Conservation (phyloP, 768 basidiomycete species). For the Boletus vermiculosoides region DNA sequence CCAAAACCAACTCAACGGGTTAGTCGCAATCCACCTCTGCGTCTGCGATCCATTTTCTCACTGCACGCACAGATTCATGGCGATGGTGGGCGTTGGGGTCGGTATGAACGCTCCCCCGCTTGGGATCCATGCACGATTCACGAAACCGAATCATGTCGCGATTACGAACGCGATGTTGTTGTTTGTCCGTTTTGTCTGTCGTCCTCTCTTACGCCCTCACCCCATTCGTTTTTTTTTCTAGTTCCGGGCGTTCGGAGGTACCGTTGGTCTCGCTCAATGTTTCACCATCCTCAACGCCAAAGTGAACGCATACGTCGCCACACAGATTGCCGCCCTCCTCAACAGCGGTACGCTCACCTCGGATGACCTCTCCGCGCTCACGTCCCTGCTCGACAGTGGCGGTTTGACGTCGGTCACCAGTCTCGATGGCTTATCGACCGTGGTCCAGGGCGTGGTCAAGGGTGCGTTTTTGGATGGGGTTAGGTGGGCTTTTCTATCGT, state of each 20-base stretch:
- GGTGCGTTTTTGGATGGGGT: conserved; percentile 43
- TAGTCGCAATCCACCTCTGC: neutral
- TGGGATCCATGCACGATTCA: conserved; percentile 45
- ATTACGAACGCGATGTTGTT: conserved; percentile 42
- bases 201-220: neutral
- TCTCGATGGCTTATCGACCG: conserved; percentile 37
- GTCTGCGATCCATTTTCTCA: neutral
- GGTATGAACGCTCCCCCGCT: conserved; percentile 41
- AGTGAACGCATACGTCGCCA: conserved; percentile 36
- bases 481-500: conserved; percentile 44
- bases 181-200: conserved; percentile 41
- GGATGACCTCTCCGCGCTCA: conserved; percentile 29
- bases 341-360: conserved; percentile 26
- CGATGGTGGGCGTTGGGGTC: conserved; percentile 43
- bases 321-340: conserved; percentile 19
- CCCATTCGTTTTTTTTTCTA: conserved; percentile 9
- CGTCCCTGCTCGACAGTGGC: conserved; percentile 20
- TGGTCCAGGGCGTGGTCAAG: conserved; percentile 36
- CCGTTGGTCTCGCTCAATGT: conserved; percentile 53
- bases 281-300: conserved; percentile 46
- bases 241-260: conserved; percentile 52
- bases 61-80: conserved; percentile 38
- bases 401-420: conserved; percentile 36
- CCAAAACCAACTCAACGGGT: conserved; percentile 38
- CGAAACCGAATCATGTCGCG: conserved; percentile 42